Evolutionary conservation across 2,329 filamentous ascomycete genomes (phyloP).

Genomic region (Alternaria arborescens): DNA sequence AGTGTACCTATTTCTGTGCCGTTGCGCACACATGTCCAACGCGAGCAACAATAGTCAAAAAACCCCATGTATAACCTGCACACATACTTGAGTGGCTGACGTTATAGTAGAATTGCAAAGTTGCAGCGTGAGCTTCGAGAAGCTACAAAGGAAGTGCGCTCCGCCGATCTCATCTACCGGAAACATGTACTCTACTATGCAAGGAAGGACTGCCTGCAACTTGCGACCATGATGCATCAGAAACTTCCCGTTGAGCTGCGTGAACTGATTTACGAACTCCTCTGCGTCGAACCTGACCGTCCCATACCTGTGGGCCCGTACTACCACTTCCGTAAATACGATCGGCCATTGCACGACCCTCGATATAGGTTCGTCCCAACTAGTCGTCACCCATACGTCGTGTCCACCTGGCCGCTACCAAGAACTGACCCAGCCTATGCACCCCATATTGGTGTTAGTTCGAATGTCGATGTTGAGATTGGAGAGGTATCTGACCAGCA

Average conservation of each 20-base stretch:
- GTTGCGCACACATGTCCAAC: neutral
- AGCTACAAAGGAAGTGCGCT: neutral
- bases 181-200: slow-evolving; percentile 14
- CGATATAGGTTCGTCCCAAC: neutral
- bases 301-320: slow-evolving; percentile 33
- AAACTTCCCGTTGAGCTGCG: slow-evolving; percentile 32
- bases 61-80: neutral
- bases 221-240: slow-evolving; percentile 27
- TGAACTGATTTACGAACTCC: slow-evolving; percentile 30
- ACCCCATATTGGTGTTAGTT: neutral
- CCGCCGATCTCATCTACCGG: neutral
- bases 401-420: neutral
- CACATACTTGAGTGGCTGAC: neutral
- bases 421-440: neutral
- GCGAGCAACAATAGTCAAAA: neutral
- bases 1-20: neutral
- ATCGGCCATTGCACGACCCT: neutral
- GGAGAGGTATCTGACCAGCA: neutral
- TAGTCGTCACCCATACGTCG: neutral
- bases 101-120: neutral
- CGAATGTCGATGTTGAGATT: neutral
- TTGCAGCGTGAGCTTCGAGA: slow-evolving; percentile 11
- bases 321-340: slow-evolving; percentile 33
- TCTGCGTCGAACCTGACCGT: slow-evolving; percentile 32
- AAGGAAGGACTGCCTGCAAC: slow-evolving; percentile 22